phyloP scores from a whole-genome alignment of 768 basidiomycete species.

The Mycena polygramma region DNA sequence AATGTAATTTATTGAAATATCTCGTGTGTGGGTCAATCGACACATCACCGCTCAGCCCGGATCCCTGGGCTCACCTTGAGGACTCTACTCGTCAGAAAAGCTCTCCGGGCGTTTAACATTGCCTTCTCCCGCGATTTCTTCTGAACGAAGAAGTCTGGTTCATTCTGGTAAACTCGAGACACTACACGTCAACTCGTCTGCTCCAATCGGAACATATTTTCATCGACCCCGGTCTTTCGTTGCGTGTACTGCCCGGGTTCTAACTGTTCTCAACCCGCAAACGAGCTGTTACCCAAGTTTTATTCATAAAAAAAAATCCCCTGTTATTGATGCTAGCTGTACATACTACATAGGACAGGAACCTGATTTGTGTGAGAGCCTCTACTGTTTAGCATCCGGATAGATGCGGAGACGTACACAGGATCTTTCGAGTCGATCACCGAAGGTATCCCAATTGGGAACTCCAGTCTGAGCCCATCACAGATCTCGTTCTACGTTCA shows the following conservation, averaged over 20 bases:
- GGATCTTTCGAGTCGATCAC: not conserved
- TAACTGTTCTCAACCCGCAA: not conserved
- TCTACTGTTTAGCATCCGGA: not conserved
- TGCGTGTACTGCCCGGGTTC: not conserved
- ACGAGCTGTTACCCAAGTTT: not conserved
- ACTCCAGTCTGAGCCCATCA: not conserved
- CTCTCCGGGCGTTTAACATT: not conserved
- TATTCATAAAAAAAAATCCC: too few species aligned
- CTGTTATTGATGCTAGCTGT: too few species aligned
- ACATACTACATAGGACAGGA: too few species aligned
- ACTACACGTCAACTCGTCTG: constrained; percentile 18
- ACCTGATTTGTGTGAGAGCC: not conserved
- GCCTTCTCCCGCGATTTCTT: constrained; percentile 35
- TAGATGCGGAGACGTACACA: not conserved
- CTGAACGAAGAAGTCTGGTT: constrained; percentile 19
- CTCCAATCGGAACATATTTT: not conserved
- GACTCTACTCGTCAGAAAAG: constrained; percentile 7
- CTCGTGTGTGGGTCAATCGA: not conserved
- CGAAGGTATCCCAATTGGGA: constrained; percentile 14
- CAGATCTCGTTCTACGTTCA: constrained; percentile 21
- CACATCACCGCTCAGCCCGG: not conserved
- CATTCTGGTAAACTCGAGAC: constrained; percentile 9
- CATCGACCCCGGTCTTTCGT: not conserved
- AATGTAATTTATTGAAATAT: not conserved
- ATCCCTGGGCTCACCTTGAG: not conserved